Percentiles rank a stretch among this genome's conserved stretches.
Conservation (phyloP, 208 protist species). For the Lotmaria passim region DNA sequence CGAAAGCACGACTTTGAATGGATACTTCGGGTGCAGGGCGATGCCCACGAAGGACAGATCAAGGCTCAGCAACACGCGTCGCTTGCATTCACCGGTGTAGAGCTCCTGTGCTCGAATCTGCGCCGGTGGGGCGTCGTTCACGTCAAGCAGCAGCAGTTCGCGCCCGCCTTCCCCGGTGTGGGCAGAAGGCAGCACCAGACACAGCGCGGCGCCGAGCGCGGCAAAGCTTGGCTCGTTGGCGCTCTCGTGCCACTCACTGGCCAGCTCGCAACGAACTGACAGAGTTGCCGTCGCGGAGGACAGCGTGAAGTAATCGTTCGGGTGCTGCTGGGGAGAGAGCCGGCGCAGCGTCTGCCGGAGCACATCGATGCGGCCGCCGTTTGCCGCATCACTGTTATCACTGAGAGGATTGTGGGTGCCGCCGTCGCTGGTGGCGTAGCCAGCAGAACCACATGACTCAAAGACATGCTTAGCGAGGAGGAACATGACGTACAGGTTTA, state of each 20-base stretch:
- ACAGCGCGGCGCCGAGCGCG: constrained; percentile 45
- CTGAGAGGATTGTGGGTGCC: neutral
- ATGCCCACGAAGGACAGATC: constrained; percentile 48
- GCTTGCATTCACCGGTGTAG: constrained; percentile 21
- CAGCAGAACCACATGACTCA: neutral
- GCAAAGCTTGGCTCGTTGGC: constrained; percentile 15
- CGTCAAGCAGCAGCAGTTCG: constrained; percentile 29
- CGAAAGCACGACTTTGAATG: constrained; percentile 53
- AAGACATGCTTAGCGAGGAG: constrained; percentile 22
- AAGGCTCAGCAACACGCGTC: constrained; percentile 47
- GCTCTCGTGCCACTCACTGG: constrained; percentile 36
- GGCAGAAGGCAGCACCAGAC: constrained; percentile 27
- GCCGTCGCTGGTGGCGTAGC: neutral
- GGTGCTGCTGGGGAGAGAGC: constrained; percentile 14
- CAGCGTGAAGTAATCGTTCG: constrained; percentile 19
- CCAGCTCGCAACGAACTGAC: constrained; percentile 47
- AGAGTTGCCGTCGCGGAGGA: constrained; percentile 11
- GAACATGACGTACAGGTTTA: constrained; percentile 32
- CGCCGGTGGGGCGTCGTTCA: neutral
- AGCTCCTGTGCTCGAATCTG: constrained; percentile 21
- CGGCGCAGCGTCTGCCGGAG: constrained; percentile 14
- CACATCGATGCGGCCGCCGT: no score
- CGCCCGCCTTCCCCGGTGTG: constrained; percentile 13
- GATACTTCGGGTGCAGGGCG: constrained; percentile 10
- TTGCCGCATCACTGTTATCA: neutral